These are phyloP conservation scores for Pythium aphanidermatum DNA, from an alignment of 352 stramenopile species.

Conservation along the genomic window DNA sequence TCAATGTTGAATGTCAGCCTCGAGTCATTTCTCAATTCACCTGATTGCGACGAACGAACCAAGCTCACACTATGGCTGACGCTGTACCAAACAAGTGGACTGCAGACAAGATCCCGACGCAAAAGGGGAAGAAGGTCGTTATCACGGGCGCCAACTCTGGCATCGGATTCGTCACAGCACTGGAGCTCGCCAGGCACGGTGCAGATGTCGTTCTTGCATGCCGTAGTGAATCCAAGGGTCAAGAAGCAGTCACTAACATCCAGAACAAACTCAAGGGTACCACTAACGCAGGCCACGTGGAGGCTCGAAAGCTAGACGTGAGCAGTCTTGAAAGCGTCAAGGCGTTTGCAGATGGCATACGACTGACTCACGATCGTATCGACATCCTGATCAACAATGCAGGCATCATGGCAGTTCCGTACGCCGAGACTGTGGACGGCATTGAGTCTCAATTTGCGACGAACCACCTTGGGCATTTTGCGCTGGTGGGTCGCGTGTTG, in stretches of 20 bases:
- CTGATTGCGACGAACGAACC: neutral
- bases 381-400: no score
- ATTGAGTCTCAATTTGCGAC: conserved; percentile 28
- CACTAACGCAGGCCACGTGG: conserved; percentile 26
- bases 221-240: conserved; percentile 37
- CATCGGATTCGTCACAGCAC: conserved; percentile 61
- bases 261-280: conserved; percentile 27
- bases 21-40: no score
- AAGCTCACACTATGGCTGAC: no score
- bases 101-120: no score
- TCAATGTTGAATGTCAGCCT: no score
- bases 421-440: conserved; percentile 16
- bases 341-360: no score
- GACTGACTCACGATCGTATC: no score
- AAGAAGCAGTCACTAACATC: conserved; percentile 25
- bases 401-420: conserved; percentile 22
- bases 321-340: no score
- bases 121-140: conserved; percentile 48
- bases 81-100: no score
- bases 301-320: no score
- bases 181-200: conserved; percentile 38
- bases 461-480: conserved; percentile 29
- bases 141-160: conserved; percentile 77
- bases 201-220: conserved; percentile 76
- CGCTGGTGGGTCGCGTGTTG: no score